Evolutionary conservation across 2,329 filamentous ascomycete species (phyloP), one percentile per base, ranked within the genome.

Genomic region (Pseudogymnoascus sp.): DNA sequence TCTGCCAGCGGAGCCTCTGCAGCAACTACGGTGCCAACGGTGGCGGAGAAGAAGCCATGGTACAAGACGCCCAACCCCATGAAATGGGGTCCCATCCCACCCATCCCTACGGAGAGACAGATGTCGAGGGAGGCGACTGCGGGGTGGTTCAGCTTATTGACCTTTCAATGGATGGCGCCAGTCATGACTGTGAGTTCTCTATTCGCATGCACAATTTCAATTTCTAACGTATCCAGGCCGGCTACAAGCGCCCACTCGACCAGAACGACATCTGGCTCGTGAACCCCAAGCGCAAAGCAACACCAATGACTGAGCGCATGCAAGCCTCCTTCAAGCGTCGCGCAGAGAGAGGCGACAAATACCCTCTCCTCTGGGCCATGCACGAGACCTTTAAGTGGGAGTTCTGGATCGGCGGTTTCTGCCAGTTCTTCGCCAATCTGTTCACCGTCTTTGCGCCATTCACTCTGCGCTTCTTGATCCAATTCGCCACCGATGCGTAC

Each of bases 131-230:
- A 97, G 75, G 80, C 90, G 71, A 79, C 77, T 3, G 92, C 92
- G 4, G 77, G 82, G 2, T 87, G 91, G 69, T 81, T 94, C 65
- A 96, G 90, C 75, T 72, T 80, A 61, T 72, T 96, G 20, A 88
- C 87, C 3, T 97, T 96, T 71, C 84, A 91, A 72, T 97, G 93
- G 93, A 93, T 97, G 80, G 85, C 85, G 0, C 87, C 90, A 1
- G 71, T 97, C 61, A 97, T 97, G 92, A 80, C 75, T 65, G 87
- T 88, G 73, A 75, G 82, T 77, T 12, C 12, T 61, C 50, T 63
- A 38, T 43, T 8, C 39, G 6, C 18, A 9, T 11, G 12, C 6
- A 8, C 15, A 39, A 18, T 15, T 6, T 12, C 28, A 20, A n/a
- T 14, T 65, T 41, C 66, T 72, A 60, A 69, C 60, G 6, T 12